A percentile compares a stretch with the other conserved stretches of the same genome.
Evolutionary conservation across 73 alveolate species (phyloP).

Genomic region (Stentor coeruleus): DNA sequence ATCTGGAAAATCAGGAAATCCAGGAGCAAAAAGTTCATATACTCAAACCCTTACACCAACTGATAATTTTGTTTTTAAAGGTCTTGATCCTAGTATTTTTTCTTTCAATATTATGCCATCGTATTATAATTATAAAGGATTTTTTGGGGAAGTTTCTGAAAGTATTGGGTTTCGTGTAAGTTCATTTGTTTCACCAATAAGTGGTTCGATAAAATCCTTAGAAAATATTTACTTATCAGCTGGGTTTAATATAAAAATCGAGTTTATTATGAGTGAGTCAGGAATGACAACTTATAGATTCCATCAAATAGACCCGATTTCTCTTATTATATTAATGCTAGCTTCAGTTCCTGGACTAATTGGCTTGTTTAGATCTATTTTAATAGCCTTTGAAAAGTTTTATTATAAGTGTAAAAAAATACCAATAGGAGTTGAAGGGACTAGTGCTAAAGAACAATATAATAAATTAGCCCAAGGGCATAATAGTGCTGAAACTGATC

Average conservation of each 20-base stretch:
- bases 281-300: too few species aligned
- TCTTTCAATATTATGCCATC: not conserved
- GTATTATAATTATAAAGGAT: too few species aligned
- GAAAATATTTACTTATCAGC: not conserved
- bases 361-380: too few species aligned
- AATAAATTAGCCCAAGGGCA: too few species aligned
- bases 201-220: not conserved
- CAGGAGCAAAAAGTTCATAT: not conserved
- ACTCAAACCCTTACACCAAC: not conserved
- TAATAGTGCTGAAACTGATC: too few species aligned
- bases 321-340: too few species aligned
- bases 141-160: not conserved
- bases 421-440: too few species aligned
- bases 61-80: not conserved
- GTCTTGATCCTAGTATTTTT: not conserved
- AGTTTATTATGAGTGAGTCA: not conserved
- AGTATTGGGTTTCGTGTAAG: not conserved
- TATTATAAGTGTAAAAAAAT: too few species aligned
- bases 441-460: too few species aligned
- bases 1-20: not conserved
- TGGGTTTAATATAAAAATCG: not conserved
- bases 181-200: not conserved
- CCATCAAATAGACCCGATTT: too few species aligned
- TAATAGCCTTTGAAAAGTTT: too few species aligned
- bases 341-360: too few species aligned